A percentile compares a stretch with the other conserved stretches of the same genome.
Conservation (phyloP, 129 eudicot species). For the Ambrosia trifida region DNA sequence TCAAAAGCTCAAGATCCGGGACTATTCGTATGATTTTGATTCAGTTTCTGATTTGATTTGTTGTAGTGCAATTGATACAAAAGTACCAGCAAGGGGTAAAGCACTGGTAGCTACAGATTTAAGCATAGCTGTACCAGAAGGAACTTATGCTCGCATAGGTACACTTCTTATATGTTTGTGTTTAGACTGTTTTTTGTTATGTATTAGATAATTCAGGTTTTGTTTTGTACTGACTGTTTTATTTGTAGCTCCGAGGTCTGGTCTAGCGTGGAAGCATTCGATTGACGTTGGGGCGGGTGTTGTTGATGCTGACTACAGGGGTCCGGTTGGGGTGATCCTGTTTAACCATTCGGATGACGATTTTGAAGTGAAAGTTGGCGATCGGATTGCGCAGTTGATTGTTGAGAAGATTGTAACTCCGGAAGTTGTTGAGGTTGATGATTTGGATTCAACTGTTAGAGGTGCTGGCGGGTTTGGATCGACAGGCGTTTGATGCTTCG, state of each 20-base stretch:
- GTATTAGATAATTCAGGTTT: background rate
- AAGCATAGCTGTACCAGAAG: constrained; percentile 73
- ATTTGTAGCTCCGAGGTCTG: constrained; percentile 80
- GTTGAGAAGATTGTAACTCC: constrained; percentile 58
- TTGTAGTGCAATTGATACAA: constrained; percentile 53
- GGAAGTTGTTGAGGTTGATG: constrained; percentile 38
- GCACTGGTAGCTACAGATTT: constrained; percentile 76
- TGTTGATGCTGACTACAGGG: constrained; percentile 61
- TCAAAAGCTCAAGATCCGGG: too few relatives aligned
- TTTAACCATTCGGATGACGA: constrained; percentile 39
- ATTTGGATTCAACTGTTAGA: constrained; percentile 68
- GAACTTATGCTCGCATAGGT: constrained; percentile 91
- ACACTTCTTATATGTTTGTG: background rate
- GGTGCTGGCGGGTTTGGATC: constrained; percentile 94
- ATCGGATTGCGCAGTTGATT: constrained; percentile 84
- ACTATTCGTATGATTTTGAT: too few relatives aligned
- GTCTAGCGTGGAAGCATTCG: constrained; percentile 91
- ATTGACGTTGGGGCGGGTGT: constrained; percentile 97
- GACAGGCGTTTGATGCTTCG: constrained; percentile 50
- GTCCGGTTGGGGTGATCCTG: constrained; percentile 45
- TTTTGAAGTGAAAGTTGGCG: constrained; percentile 47
- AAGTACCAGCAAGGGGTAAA: constrained; percentile 79
- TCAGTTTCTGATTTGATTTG: constrained; percentile 1
- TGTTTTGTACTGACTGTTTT: background rate
- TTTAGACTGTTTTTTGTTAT: background rate